Evolutionary conservation across 306 rosid genomes (phyloP).

Genomic region (Ochetophila trinervis): DNA sequence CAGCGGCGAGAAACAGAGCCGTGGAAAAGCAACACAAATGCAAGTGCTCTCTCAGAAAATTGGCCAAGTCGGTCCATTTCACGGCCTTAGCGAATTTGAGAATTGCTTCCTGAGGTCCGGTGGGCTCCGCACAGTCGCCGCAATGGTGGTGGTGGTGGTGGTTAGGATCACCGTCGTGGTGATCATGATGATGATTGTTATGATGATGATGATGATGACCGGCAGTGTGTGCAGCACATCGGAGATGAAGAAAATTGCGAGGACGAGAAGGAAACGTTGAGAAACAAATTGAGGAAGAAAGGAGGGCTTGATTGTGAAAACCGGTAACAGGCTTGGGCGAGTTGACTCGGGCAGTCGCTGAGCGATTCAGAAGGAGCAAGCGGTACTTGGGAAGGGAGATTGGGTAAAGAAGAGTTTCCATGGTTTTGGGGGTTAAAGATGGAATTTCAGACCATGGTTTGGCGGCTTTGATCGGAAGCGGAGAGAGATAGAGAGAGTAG

Average conservation of each 20-base stretch:
- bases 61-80: slow-evolving; percentile 74
- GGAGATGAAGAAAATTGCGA: slow-evolving; percentile 31
- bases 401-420: slow-evolving; percentile 52
- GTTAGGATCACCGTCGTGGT: slow-evolving; percentile 11
- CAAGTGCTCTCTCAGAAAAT: slow-evolving; percentile 73
- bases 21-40: slow-evolving; percentile 78
- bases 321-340: slow-evolving; percentile 27
- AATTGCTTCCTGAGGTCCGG: slow-evolving; percentile 59
- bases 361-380: slow-evolving; percentile 27
- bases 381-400: slow-evolving; percentile 34
- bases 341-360: slow-evolving; percentile 22
- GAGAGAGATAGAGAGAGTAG: neutral
- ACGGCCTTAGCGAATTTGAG: slow-evolving; percentile 68
- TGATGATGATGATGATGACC: slow-evolving; percentile 25
- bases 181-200: neutral
- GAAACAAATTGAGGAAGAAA: slow-evolving; percentile 27
- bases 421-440: neutral
- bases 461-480: neutral
- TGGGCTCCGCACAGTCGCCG: slow-evolving; percentile 40
- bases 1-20: slow-evolving; percentile 68
- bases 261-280: slow-evolving; percentile 26
- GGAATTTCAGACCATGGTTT: neutral
- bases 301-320: slow-evolving; percentile 19
- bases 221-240: slow-evolving; percentile 37
- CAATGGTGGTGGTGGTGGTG: slow-evolving; percentile 42